Base-by-base conservation (phyloP, 164 flowering plant species). In the Sedum album region DNA sequence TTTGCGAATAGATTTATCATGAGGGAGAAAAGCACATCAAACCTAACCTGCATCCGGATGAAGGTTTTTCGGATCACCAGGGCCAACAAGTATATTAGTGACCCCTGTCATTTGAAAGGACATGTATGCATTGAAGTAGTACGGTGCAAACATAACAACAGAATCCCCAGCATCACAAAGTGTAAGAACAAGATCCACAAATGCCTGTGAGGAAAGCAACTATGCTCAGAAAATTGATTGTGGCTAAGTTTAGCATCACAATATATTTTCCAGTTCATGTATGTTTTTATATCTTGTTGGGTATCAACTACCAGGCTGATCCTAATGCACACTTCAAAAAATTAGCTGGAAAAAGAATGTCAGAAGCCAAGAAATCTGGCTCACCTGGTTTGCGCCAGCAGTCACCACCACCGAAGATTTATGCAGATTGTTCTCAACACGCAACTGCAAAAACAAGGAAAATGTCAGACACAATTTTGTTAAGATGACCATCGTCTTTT, bases 31-130 rank as follows among this genome's bases (percentile, higher is more conserved):
- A 57, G 62, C 62, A 28, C 2, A 57, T 28, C 33, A 53, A 17
- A 5, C 70, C 80, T 68, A 61, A 88, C 94, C 94, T 80, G 82
- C 86, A 78, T 88, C 91, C 26, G 94, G 91, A 70, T 82, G 79
- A 70, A 88, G 88, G 31, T 89, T 83, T 66, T 79, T 63, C 48
- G 87, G 82, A 72, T 83, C 69, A 51, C 85, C 80, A 46, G 89
- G 89, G 66, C 91, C 91, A 48, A 88, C 87, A 65, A 85, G 75
- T 76, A 88, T 88, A 75, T 82, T 66, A 17, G 81, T 88, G 25
- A 88, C 73, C 67, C 91, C 94, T 42, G 94, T 88, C 94, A 88
- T 88, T 73, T 88, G 91, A 77, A 88, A 88, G 51, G 94, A 81
- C 94, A 88, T 85, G 81, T 85, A 86, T 61, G 94, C 74, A 72